phyloP scores from a whole-genome alignment of 441 rosid genomes.

The Pelargonium cotyledonis region DNA sequence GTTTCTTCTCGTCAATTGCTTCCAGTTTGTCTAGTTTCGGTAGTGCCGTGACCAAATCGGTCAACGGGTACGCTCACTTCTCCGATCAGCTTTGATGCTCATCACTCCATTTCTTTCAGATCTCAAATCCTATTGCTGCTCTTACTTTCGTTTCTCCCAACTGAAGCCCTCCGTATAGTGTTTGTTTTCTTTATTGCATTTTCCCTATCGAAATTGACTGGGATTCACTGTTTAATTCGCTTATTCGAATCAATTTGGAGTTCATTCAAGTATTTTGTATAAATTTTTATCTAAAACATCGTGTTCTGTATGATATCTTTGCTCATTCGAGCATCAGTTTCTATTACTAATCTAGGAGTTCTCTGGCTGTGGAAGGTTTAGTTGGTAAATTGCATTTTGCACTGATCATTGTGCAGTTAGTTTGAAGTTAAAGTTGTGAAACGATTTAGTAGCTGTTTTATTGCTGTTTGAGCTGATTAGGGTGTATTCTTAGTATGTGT shows the following conservation, averaged over 20 bases:
- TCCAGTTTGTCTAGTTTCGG: conserved; percentile 59
- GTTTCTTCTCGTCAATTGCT: conserved; percentile 75
- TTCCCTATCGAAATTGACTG: no score
- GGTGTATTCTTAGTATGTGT: not conserved
- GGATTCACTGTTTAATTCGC: not conserved
- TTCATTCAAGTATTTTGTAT: not conserved
- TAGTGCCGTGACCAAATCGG: conserved; percentile 74
- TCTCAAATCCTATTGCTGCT: not conserved
- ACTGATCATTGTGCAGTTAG: not conserved
- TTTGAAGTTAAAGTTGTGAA: conserved; percentile 1
- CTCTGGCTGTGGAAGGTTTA: not conserved
- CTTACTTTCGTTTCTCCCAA: not conserved
- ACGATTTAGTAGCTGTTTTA: not conserved
- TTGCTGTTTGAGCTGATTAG: not conserved
- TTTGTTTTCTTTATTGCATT: not conserved
- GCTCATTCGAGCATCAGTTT: not conserved
- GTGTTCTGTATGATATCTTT: not conserved
- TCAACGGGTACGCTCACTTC: conserved; percentile 51
- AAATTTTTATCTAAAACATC: no score
- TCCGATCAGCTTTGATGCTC: not conserved
- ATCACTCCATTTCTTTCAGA: not conserved
- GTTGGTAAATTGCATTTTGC: not conserved
- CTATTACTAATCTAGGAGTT: not conserved
- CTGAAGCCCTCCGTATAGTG: not conserved
- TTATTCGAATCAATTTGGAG: not conserved